Conservation (phyloP, 2,329 filamentous ascomycete species). For the Claviceps digitariae region DNA sequence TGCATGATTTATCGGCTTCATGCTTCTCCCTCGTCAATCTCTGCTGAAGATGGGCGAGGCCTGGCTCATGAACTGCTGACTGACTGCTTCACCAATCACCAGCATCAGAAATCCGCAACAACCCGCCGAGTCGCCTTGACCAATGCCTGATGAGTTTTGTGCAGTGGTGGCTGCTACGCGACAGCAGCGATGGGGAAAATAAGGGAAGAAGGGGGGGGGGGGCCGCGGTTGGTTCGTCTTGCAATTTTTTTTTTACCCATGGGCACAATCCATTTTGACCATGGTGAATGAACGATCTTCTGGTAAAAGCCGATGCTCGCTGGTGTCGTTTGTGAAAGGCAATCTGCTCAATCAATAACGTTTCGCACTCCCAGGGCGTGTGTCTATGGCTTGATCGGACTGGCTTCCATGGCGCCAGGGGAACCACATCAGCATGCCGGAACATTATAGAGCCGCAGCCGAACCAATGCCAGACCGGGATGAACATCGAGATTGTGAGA, state of each 20-base stretch:
- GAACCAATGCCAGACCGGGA: slow-evolving; percentile 2
- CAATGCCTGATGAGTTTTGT: not conserved
- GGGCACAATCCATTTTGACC: slow-evolving; percentile 2
- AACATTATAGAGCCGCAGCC: slow-evolving; percentile 2
- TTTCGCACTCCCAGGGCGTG: not conserved
- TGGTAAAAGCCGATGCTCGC: slow-evolving; percentile 4
- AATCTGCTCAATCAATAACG: not conserved
- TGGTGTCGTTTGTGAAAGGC: not conserved
- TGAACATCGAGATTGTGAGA: slow-evolving; percentile 8
- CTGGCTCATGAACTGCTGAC: too few relatives aligned
- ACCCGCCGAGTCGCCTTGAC: not conserved
- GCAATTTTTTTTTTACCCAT: slow-evolving; percentile 4
- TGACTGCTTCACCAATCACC: too few relatives aligned
- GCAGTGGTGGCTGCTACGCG: not conserved
- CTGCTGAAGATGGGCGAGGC: not conserved
- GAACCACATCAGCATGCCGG: not conserved
- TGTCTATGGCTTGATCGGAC: not conserved
- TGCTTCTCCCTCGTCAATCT: not conserved
- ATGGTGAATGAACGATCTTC: slow-evolving; percentile 5
- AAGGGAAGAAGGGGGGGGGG: not conserved
- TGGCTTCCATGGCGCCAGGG: not conserved
- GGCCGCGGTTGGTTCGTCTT: not conserved
- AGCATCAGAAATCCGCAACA: too few relatives aligned
- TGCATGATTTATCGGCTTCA: not conserved
- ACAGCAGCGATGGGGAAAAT: not conserved